phyloP scores from a whole-genome alignment of 2,329 filamentous ascomycete species.

The Fusarium sp. region DNA sequence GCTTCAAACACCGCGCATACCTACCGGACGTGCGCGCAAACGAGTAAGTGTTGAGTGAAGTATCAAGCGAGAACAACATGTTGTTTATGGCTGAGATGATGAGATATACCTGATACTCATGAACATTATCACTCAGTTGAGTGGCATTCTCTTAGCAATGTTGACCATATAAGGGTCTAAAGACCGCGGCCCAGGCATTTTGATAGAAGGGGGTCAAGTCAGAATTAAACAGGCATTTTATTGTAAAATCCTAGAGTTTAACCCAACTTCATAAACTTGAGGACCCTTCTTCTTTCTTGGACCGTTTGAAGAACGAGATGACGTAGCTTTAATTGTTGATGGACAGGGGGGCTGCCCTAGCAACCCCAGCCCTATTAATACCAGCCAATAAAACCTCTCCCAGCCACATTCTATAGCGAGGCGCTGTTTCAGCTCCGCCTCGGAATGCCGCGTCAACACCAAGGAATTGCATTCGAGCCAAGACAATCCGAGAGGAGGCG shows the following conservation, averaged over 20 bases:
- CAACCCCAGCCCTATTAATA: conserved; percentile 46
- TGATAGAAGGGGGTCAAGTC: background rate
- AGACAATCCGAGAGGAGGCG: conserved; percentile 32
- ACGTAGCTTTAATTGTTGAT: conserved; percentile 39
- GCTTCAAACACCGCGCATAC: background rate
- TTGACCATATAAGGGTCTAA: background rate
- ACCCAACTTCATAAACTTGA: background rate
- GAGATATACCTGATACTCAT: conserved; percentile 39
- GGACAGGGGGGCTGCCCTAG: conserved; percentile 34
- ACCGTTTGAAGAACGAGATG: conserved; percentile 21
- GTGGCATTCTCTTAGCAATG: background rate
- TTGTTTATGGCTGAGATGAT: background rate
- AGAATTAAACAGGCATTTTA: background rate
- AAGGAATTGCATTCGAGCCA: conserved; percentile 40
- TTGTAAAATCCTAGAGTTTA: background rate
- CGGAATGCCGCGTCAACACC: conserved; percentile 50
- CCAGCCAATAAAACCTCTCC: conserved; percentile 32
- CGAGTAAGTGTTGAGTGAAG: background rate
- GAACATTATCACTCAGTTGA: conserved; percentile 33
- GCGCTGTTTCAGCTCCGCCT: conserved; percentile 50
- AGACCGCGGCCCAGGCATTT: background rate
- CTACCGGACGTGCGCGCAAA: background rate
- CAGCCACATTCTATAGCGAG: conserved; percentile 47
- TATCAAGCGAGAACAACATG: background rate
- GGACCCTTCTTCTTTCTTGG: background rate